Percentiles rank a stretch among this genome's conserved stretches.
phyloP scores from a whole-genome alignment of 495 filamentous ascomycete genomes.

The Jackrogersella minutella region DNA sequence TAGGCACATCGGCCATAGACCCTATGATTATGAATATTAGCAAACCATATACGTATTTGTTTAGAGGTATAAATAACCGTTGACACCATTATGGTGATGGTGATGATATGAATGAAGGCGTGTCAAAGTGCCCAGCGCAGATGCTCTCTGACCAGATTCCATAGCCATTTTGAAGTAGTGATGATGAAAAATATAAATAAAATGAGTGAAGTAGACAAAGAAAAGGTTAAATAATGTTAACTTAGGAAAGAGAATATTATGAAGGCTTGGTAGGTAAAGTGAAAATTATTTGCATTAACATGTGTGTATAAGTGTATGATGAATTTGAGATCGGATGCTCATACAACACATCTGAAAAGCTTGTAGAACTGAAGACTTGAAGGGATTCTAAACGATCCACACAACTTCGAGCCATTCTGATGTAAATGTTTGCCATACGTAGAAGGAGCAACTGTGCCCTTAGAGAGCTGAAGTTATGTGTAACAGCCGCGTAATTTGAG shows the following conservation, averaged over 20 bases:
- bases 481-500: neutral
- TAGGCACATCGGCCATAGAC: slow-evolving; percentile 66
- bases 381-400: neutral
- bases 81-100: slow-evolving; percentile 10
- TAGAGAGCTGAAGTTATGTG: neutral
- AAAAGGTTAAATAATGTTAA: neutral
- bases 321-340: neutral
- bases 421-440: neutral
- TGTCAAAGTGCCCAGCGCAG: slow-evolving; percentile 11
- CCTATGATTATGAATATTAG: slow-evolving; percentile 42
- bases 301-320: neutral
- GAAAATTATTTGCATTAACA: neutral
- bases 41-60: neutral
- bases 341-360: too few relatives aligned
- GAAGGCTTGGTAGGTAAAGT: neutral
- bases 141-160: slow-evolving; percentile 19
- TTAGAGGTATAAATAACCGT: slow-evolving; percentile 19
- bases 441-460: slow-evolving; percentile 20
- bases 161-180: slow-evolving; percentile 12
- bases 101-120: slow-evolving; percentile 23
- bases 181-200: slow-evolving; percentile 2
- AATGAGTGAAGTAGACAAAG: neutral
- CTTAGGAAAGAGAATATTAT: neutral
- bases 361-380: neutral
- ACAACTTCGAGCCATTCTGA: neutral